A percentile compares a stretch with the other conserved stretches of the same genome.
Conservation (phyloP, 2,329 filamentous ascomycete species). For the Knoxdaviesia capensis region DNA sequence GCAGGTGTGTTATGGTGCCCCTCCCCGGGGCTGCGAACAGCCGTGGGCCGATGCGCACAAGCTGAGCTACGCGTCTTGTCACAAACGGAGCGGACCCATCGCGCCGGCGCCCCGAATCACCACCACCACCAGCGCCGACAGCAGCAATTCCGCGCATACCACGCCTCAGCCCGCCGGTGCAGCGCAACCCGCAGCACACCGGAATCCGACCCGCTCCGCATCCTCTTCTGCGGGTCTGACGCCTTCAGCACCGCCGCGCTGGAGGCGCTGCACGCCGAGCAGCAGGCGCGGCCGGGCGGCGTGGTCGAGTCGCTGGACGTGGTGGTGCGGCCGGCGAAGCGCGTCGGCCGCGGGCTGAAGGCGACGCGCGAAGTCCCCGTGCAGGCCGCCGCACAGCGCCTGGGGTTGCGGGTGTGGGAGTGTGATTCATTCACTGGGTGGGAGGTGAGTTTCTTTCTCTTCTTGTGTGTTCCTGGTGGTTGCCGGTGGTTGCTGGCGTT, state of each 20-base stretch:
- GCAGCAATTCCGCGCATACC: background rate
- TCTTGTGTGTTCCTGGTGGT: background rate
- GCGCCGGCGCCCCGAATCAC: too few relatives aligned
- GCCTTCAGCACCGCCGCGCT: constrained; percentile 70
- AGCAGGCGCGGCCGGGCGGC: constrained; percentile 20
- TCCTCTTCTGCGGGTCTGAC: constrained; percentile 91
- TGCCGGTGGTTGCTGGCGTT: background rate
- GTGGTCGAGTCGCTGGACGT: constrained; percentile 67
- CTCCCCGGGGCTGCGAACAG: too few relatives aligned
- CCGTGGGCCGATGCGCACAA: too few relatives aligned
- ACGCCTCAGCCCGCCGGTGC: background rate
- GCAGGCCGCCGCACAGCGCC: constrained; percentile 37
- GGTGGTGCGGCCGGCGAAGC: constrained; percentile 61
- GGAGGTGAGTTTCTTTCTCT: constrained; percentile 30
- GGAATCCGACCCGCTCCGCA: constrained; percentile 43
- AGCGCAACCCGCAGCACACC: constrained; percentile 2
- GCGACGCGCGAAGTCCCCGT: constrained; percentile 57
- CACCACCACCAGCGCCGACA: too few relatives aligned
- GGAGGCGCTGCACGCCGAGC: constrained; percentile 43
- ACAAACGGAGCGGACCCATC: too few relatives aligned
- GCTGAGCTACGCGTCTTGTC: too few relatives aligned
- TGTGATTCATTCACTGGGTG: constrained; percentile 69
- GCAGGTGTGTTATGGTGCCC: too few relatives aligned
- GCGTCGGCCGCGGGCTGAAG: constrained; percentile 55
- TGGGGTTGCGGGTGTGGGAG: constrained; percentile 50